These are phyloP conservation scores for Closterium sp. DNA, from an alignment of 139 green algal species.

Conservation along the genomic window DNA sequence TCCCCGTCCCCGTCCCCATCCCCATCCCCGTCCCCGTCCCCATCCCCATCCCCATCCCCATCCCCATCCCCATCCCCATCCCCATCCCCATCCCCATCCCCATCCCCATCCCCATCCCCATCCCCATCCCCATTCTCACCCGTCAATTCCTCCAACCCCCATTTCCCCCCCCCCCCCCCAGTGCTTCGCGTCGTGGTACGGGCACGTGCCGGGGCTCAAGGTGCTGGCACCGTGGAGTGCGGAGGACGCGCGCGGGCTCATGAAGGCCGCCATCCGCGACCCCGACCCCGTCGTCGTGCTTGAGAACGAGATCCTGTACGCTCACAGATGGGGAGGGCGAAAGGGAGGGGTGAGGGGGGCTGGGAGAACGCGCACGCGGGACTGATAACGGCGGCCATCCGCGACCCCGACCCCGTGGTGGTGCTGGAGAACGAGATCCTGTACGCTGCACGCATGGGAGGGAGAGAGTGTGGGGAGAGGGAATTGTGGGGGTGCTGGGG, in stretches of 20 bases:
- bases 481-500: neutral
- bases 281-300: constrained; percentile 95
- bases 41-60: no score
- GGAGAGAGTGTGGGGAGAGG: neutral
- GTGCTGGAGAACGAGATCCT: constrained; percentile 96
- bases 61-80: no score
- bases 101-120: no score
- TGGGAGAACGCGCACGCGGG: constrained; percentile 86
- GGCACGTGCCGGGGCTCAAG: constrained; percentile 90
- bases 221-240: constrained; percentile 93
- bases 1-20: neutral
- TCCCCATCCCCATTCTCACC: neutral
- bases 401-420: constrained; percentile 94
- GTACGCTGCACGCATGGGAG: neutral
- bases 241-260: constrained; percentile 89
- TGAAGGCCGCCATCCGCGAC: constrained; percentile 96
- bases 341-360: neutral
- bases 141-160: no score
- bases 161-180: constrained; percentile 53
- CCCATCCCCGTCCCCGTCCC: no score
- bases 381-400: constrained; percentile 93
- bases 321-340: neutral
- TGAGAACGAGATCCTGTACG: constrained; percentile 87
- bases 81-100: no score
- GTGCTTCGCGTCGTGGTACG: constrained; percentile 98